phyloP scores from a whole-genome alignment of 305 asterid species.

The Fraxinus nigra region DNA sequence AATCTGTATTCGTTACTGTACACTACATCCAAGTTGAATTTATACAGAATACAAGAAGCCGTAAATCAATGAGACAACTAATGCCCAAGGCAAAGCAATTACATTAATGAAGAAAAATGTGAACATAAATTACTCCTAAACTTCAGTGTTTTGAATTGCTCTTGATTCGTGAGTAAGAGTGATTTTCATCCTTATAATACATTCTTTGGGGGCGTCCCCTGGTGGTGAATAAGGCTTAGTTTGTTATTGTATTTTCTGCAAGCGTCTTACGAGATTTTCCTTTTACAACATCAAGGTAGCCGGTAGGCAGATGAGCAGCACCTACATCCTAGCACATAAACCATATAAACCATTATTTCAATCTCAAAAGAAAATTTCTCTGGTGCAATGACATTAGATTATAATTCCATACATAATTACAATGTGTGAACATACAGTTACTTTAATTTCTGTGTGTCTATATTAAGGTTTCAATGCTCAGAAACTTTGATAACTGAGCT shows the following conservation, averaged over 20 bases:
- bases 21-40: background rate
- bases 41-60: background rate
- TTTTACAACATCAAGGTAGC: background rate
- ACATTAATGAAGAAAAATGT: background rate
- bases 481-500: background rate
- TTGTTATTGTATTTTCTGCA: background rate
- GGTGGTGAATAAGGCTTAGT: background rate
- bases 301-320: background rate
- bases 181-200: background rate
- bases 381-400: background rate
- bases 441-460: background rate
- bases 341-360: background rate
- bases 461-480: conserved; percentile 11
- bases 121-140: background rate
- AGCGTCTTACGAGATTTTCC: background rate
- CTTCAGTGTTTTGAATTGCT: background rate
- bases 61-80: background rate
- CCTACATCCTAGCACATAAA: conserved; percentile 3
- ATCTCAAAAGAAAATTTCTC: background rate
- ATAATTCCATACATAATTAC: background rate
- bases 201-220: background rate
- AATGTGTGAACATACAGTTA: background rate
- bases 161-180: background rate
- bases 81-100: background rate
- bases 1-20: background rate